Percentiles rank a stretch among this genome's conserved stretches.
These are phyloP conservation scores for Madurella fahalii DNA, from an alignment of 2,329 filamentous ascomycete genomes.

Conservation along the genomic window DNA sequence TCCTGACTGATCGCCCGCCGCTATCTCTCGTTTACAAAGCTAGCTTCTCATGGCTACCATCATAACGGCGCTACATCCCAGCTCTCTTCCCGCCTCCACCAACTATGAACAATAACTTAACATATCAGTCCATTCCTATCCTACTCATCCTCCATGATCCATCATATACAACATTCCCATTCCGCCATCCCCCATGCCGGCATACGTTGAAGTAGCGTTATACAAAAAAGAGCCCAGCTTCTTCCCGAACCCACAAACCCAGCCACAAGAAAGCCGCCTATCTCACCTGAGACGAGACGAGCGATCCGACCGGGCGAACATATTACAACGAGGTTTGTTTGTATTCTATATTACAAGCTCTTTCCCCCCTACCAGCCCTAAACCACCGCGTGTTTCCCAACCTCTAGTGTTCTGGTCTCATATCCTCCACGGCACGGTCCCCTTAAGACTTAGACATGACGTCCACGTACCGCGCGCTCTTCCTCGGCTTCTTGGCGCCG, in stretches of 20 bases:
- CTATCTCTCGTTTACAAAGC: neutral
- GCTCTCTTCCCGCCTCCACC: neutral
- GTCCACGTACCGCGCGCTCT: slow-evolving; percentile 86
- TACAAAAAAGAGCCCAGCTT: neutral
- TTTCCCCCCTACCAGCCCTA: neutral
- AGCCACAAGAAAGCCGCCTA: neutral
- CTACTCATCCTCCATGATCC: neutral
- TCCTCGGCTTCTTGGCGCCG: slow-evolving; percentile 64
- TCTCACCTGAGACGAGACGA: neutral
- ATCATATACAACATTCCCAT: neutral
- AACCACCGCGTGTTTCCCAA: neutral
- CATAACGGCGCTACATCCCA: neutral
- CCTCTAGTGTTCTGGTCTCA: too few species aligned
- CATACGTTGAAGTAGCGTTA: neutral
- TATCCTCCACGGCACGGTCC: neutral
- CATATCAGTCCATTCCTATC: neutral
- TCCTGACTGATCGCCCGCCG: too few species aligned
- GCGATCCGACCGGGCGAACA: neutral
- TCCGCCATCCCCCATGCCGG: neutral
- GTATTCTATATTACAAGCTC: neutral
- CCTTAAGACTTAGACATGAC: slow-evolving; percentile 69
- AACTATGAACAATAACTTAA: neutral
- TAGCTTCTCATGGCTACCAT: neutral
- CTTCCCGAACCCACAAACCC: too few species aligned
- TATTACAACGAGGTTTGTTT: neutral